Conservation (phyloP, 192 early-diverging fungal genomes). For the Podila verticillata region DNA sequence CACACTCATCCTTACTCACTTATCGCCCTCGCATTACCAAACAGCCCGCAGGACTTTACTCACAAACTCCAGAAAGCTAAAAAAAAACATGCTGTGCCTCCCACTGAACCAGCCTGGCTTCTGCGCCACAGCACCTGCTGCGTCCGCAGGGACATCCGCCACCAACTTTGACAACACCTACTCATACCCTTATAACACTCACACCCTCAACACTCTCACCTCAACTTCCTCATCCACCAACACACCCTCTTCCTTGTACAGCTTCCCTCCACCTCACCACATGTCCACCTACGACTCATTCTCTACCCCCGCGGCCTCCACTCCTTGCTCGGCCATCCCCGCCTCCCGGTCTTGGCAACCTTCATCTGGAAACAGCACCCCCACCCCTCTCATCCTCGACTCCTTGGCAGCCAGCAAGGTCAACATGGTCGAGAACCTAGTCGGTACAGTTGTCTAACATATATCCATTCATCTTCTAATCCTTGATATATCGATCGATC, state of each 20-base stretch:
- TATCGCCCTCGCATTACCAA: not conserved
- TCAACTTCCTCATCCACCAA: not conserved
- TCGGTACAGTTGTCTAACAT: not conserved
- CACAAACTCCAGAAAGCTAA: not conserved
- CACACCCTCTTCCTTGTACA: not conserved
- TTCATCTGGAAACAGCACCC: not conserved
- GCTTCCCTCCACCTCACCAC: not conserved
- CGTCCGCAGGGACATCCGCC: not conserved
- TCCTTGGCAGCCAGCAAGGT: constrained; percentile 11
- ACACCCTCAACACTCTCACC: not conserved
- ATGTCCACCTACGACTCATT: constrained; percentile 1
- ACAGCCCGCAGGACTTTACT: not conserved
- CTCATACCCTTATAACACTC: not conserved
- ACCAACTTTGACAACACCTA: not conserved
- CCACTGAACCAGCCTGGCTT: not conserved
- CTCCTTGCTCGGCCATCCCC: not conserved
- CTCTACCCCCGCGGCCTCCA: not conserved
- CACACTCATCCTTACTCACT: not conserved
- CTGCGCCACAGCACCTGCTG: not conserved
- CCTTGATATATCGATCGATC: not conserved
- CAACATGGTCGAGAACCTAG: constrained; percentile 4
- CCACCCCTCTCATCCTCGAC: not conserved
- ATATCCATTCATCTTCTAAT: not conserved
- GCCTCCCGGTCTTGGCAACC: constrained; percentile 1
- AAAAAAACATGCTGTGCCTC: not conserved